phyloP scores from a whole-genome alignment of 371 early-diverging fungal genomes.

The Circinella minor region DNA sequence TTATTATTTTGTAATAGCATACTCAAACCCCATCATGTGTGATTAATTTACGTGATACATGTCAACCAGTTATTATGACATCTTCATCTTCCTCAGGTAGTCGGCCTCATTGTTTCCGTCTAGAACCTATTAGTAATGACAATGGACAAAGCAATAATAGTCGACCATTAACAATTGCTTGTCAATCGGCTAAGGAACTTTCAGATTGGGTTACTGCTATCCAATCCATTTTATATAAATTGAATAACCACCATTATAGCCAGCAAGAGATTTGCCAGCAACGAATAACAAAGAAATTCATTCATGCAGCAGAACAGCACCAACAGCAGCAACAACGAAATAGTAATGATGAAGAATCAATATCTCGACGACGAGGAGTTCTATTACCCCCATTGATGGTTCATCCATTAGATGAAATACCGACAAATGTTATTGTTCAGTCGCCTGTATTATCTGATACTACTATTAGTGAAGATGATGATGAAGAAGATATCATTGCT shows the following conservation, averaged over 20 bases:
- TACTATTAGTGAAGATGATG: not conserved
- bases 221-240: not conserved
- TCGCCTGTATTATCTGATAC: constrained; percentile 1
- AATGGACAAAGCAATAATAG: not conserved
- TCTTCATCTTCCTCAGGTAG: not conserved
- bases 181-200: constrained; percentile 31
- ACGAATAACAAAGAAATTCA: not conserved
- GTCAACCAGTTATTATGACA: constrained; percentile 18
- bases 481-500: not conserved
- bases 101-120: constrained; percentile 29
- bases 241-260: too few relatives aligned
- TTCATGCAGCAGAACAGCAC: too few relatives aligned
- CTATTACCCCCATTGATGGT: constrained; percentile 13
- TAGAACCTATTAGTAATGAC: constrained; percentile 26
- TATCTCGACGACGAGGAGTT: constrained; percentile 15
- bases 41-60: constrained; percentile 27
- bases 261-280: not conserved
- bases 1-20: constrained; percentile 6
- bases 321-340: not conserved
- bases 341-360: constrained; percentile 1
- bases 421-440: not conserved
- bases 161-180: constrained; percentile 32
- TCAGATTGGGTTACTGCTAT: constrained; percentile 24
- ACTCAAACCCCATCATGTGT: constrained; percentile 27
- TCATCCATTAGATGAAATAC: constrained; percentile 7